Conservation (phyloP, 306 rosid species). For the Psophocarpus tetragonolobus region DNA sequence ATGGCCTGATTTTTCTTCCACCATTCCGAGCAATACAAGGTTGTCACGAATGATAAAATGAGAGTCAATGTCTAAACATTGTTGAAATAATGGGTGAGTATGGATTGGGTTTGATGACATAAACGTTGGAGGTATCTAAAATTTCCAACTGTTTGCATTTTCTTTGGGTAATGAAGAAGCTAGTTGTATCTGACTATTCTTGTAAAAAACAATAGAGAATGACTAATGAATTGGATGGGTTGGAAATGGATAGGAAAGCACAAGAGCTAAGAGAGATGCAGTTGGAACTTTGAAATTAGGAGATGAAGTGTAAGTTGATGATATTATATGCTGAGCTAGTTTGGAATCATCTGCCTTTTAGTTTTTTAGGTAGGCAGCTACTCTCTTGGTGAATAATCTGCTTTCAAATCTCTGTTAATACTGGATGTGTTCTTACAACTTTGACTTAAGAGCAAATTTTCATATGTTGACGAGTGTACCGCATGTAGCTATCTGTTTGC, state of each 20-base stretch:
- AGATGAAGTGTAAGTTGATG: neutral
- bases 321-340: neutral
- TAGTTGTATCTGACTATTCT: neutral
- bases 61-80: neutral
- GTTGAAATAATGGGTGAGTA: neutral
- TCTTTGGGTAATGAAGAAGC: neutral
- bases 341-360: neutral
- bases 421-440: neutral
- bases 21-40: neutral
- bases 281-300: constrained; percentile 1
- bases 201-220: neutral
- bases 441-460: neutral
- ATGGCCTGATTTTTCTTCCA: neutral
- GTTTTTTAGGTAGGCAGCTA: neutral
- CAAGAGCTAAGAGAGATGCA: neutral
- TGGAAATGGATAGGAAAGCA: neutral
- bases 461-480: no score
- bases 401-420: no score
- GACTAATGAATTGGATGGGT: neutral
- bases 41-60: neutral
- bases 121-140: neutral
- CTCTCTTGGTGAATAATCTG: no score
- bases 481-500: neutral
- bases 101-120: neutral
- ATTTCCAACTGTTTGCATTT: neutral